Conservation (phyloP, 352 stramenopile species). For the Albugo candida region DNA sequence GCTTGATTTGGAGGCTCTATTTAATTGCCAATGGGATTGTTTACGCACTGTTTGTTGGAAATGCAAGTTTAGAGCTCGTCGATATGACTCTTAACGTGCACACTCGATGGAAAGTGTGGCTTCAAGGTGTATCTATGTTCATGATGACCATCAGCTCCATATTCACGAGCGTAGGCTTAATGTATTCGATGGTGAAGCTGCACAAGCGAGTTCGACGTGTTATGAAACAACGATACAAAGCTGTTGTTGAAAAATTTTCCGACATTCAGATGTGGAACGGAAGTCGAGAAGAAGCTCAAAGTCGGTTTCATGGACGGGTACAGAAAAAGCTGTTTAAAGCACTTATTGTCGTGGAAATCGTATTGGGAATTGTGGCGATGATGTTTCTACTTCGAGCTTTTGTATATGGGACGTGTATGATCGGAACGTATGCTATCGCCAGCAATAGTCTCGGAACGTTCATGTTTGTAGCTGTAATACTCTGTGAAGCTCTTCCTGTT, state of each 20-base stretch:
- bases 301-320: conserved; percentile 10
- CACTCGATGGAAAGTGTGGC: conserved; percentile 15
- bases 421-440: conserved; percentile 53
- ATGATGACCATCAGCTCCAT: conserved; percentile 51
- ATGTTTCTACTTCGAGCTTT: conserved; percentile 49
- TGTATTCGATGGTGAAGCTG: conserved; percentile 68
- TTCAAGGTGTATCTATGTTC: conserved; percentile 36
- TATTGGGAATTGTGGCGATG: conserved; percentile 45
- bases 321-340: conserved; percentile 52
- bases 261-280: not conserved
- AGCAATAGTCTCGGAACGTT: conserved; percentile 14
- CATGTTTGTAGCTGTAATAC: conserved; percentile 44
- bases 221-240: conserved; percentile 18
- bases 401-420: conserved; percentile 54
- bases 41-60: conserved; percentile 41
- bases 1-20: conserved; percentile 59
- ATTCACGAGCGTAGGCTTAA: conserved; percentile 32
- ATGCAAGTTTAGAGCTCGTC: conserved; percentile 18
- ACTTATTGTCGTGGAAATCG: conserved; percentile 41
- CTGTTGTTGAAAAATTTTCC: not conserved
- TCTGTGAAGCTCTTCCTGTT: conserved; percentile 54
- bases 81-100: conserved; percentile 5
- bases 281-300: conserved; percentile 20
- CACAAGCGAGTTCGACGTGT: conserved; percentile 43
- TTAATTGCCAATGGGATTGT: conserved; percentile 47